Percentiles rank a stretch among this genome's conserved stretches.
These are phyloP conservation scores for Edaphochlamys debaryana DNA, from an alignment of 139 green algal genomes.

Conservation along the genomic window DNA sequence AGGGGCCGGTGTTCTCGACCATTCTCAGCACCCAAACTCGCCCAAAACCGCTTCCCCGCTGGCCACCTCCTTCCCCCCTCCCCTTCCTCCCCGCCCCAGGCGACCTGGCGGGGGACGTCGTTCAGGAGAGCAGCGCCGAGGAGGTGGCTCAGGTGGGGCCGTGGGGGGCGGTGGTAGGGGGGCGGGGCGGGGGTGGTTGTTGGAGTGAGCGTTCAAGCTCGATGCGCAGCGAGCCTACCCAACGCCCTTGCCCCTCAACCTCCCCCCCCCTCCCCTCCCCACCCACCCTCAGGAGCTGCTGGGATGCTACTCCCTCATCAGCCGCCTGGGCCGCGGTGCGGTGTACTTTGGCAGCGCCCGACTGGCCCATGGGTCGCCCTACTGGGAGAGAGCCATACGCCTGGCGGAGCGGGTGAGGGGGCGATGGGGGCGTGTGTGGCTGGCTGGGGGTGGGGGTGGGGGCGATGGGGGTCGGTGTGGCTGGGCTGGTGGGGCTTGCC, in stretches of 20 bases:
- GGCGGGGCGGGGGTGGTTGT: no score
- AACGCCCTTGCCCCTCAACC: no score
- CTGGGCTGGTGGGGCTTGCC: no score
- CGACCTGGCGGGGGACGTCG: conserved; percentile 63
- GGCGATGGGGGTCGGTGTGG: no score
- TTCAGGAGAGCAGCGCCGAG: conserved; percentile 50
- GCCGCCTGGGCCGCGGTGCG: conserved; percentile 61
- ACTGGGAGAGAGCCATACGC: conserved; percentile 47
- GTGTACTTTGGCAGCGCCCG: conserved; percentile 80
- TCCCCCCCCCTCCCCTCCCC: not conserved
- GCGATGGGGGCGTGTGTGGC: not conserved
- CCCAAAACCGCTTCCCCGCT: no score
- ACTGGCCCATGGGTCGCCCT: conserved; percentile 51
- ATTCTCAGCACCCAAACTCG: no score
- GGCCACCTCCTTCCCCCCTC: no score
- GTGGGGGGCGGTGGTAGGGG: not conserved
- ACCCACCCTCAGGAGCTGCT: conserved; percentile 62
- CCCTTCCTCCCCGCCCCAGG: no score
- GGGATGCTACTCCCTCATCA: conserved; percentile 71
- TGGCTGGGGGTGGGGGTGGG: conserved; percentile 30
- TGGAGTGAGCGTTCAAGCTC: no score
- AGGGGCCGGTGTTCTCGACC: no score
- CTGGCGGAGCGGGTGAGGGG: conserved; percentile 33
- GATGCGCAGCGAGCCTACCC: no score
- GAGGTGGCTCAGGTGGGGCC: conserved; percentile 36